These are phyloP conservation scores for Kipferlia bialata DNA, from an alignment of 78 protist genomes.

Conservation along the genomic window DNA sequence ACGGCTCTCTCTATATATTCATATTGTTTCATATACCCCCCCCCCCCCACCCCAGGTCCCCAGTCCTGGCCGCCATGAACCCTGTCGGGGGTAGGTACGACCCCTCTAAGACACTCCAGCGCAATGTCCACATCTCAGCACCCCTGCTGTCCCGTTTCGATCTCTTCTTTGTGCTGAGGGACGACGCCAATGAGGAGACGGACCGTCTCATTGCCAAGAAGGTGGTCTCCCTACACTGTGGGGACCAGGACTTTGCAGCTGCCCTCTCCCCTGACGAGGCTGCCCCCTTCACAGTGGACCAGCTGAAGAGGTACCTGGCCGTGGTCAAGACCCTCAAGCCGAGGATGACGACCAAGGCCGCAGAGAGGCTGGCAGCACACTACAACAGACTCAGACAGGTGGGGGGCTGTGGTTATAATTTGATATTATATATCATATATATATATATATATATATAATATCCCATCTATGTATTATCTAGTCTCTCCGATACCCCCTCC, in stretches of 20 bases:
- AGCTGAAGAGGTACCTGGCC: constrained; percentile 63
- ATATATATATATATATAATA: too few species aligned
- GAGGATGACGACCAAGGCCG: constrained; percentile 30
- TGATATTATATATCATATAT: too few species aligned
- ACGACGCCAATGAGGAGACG: constrained; percentile 55
- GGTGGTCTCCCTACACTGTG: constrained; percentile 66
- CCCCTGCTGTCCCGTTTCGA: constrained; percentile 98
- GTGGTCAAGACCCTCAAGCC: constrained; percentile 68
- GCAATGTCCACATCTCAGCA: constrained; percentile 73
- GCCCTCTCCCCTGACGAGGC: not conserved
- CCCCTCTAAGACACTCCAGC: constrained; percentile 9
- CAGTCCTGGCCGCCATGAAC: constrained; percentile 78
- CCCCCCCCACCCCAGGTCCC: too few species aligned
- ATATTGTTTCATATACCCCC: too few species aligned
- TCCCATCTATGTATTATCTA: not conserved
- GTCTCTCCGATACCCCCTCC: not conserved
- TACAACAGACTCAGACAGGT: constrained; percentile 45
- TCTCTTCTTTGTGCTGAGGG: constrained; percentile 87
- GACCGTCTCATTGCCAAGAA: constrained; percentile 84
- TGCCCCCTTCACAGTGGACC: constrained; percentile 38
- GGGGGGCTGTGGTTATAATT: too few species aligned
- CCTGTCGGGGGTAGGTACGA: constrained; percentile 68
- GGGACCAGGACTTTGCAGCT: not conserved
- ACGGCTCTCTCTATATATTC: too few species aligned
- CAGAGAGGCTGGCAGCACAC: constrained; percentile 8